Evolutionary conservation across 257 asterid genomes (phyloP), one percentile per base, ranked within the genome.

Genomic region (Solanum dulcamara): DNA sequence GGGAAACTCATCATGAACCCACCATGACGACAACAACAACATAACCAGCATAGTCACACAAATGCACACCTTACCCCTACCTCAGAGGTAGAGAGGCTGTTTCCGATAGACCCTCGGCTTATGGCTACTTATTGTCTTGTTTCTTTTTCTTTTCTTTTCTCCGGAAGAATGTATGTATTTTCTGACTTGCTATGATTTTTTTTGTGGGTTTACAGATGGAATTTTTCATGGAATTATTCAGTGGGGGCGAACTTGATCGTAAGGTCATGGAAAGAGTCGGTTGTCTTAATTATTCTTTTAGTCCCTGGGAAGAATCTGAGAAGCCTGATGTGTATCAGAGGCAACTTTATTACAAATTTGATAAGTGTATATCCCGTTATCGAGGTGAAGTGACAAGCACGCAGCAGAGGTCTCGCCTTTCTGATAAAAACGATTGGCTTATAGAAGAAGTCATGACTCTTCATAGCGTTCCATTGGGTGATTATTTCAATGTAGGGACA

Each of bases 301-400:
- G 97, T 87, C 94, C 97, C 4, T 97, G 99, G 99, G 99, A 95
- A 87, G 99, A 95, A 87, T 90, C 98, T 12, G 99, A 95, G 83
- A 94, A 94, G 87, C 91, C 91, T 4, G 97, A 97, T 32, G 98
- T 93, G 57, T 87, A 91, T 85, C 99, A 93, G 89, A 92, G 99
- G 85, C 98, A 95, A 81, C 94, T 95, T 42, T 93, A 93, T 66
- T 95, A 97, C 92, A 95, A 95, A 85, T 95, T 95, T 70, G 98
- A 95, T 67, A 94, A 91, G 86, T 90, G 88, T 9, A 88, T 97
- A 55, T 97, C 98, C 12, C 96, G 94, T 68, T 95, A 92, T 55
- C 86, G 97, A 86, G 99, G 98, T 88, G 99, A 94, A 89, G 98
- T 95, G 75, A 97, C 98, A 1, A 95, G 99, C 96, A 94, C 97